Evolutionary conservation across 2,329 filamentous ascomycete genomes (phyloP).

Genomic region (Cladophialophora carrionii): DNA sequence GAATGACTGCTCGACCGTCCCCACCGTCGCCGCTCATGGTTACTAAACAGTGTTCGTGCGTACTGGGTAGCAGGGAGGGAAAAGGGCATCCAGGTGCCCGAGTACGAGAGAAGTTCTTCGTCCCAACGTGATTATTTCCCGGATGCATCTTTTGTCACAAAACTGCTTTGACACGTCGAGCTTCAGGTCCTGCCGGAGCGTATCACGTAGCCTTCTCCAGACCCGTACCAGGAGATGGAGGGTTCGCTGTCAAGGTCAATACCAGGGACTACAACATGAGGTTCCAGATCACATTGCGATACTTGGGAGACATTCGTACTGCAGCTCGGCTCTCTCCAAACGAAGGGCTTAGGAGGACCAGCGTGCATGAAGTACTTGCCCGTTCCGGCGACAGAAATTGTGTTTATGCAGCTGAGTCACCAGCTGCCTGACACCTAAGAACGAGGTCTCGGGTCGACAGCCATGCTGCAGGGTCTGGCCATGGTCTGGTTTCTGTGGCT

Average conservation of each 20-base stretch:
- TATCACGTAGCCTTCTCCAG: not conserved
- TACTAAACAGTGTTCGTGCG: not conserved
- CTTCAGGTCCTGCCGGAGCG: not conserved
- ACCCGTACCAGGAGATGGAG: not conserved
- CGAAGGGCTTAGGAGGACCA: not conserved
- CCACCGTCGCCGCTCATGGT: no score
- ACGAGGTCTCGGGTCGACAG: not conserved
- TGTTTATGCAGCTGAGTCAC: constrained; percentile 3
- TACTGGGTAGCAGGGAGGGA: not conserved
- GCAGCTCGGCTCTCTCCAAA: no score
- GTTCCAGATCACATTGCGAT: no score
- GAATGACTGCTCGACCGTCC: not conserved
- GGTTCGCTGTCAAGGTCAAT: not conserved
- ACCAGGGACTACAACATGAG: no score
- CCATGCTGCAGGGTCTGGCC: not conserved
- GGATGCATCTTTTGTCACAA: not conserved
- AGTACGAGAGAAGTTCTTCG: not conserved
- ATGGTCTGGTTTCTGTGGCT: no score
- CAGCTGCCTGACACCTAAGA: not conserved
- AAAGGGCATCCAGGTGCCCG: not conserved
- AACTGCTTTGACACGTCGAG: not conserved
- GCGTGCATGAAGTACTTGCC: not conserved
- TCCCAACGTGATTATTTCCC: not conserved
- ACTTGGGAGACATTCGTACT: no score
- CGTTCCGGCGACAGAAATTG: not conserved